Evolutionary conservation across 805 yeast genomes (phyloP).

Genomic region (Yamadazyma ubonensis): DNA sequence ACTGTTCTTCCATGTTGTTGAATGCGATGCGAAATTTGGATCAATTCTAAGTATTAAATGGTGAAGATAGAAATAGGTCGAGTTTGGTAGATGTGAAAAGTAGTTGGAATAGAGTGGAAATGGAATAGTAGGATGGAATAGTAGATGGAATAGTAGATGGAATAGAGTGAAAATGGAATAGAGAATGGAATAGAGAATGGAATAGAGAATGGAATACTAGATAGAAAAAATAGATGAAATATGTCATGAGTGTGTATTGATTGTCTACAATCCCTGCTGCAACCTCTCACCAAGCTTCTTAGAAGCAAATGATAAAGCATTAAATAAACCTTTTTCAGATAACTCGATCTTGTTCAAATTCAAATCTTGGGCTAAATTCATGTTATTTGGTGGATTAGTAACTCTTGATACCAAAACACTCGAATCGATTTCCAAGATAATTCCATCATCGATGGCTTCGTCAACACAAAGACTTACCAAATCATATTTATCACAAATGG

Average conservation of each 20-base stretch:
- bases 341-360: conserved; percentile 60
- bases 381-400: conserved; percentile 67
- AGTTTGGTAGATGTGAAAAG: too few relatives aligned
- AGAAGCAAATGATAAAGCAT: conserved; percentile 85
- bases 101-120: too few relatives aligned
- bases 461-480: conserved; percentile 83
- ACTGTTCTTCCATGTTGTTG: conserved; percentile 41
- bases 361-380: conserved; percentile 49
- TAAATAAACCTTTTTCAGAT: conserved; percentile 72
- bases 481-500: conserved; percentile 81
- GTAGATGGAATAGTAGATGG: too few relatives aligned
- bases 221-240: too few relatives aligned
- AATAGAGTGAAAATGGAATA: too few relatives aligned
- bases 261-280: conserved; percentile 46
- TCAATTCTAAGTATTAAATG: too few relatives aligned
- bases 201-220: background rate
- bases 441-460: conserved; percentile 91
- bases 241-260: too few relatives aligned
- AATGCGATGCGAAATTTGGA: conserved; percentile 5
- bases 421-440: conserved; percentile 86
- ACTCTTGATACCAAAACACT: conserved; percentile 86
- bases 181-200: background rate
- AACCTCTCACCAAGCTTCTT: conserved; percentile 55
- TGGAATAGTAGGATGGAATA: too few relatives aligned
- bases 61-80: too few relatives aligned